Percentiles rank a stretch among this genome's conserved stretches.
Conservation (phyloP, 83 land plant genomes). For the Diphasiastrum complanatum region DNA sequence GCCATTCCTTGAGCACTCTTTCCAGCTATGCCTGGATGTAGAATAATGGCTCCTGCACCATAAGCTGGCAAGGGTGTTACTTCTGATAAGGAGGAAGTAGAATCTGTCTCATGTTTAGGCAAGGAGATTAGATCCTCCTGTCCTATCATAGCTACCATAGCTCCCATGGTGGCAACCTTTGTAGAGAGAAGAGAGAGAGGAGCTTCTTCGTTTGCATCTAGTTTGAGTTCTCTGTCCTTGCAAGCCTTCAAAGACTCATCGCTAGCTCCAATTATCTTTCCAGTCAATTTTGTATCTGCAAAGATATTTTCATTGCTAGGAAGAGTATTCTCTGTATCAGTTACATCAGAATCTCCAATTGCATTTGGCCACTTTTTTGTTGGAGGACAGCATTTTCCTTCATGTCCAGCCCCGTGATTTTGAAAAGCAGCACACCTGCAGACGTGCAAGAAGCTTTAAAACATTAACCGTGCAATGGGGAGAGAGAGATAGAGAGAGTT, state of each 20-base stretch:
- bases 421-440: too few relatives aligned
- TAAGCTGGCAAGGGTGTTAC: conserved; percentile 7
- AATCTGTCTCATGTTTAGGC: neutral
- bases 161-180: too few relatives aligned
- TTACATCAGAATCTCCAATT: too few relatives aligned
- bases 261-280: too few relatives aligned
- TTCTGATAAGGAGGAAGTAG: conserved; percentile 1
- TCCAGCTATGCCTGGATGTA: conserved; percentile 31
- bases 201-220: neutral
- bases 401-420: too few relatives aligned
- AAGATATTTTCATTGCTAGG: too few relatives aligned
- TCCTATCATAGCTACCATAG: neutral
- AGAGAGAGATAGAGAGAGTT: neutral
- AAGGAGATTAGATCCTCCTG: neutral
- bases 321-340: too few relatives aligned
- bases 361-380: too few relatives aligned
- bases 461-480: neutral
- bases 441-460: neutral
- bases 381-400: too few relatives aligned
- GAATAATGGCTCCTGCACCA: conserved; percentile 31
- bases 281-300: too few relatives aligned
- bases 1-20: conserved; percentile 26
- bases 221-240: neutral
- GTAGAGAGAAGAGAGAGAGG: neutral
- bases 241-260: too few relatives aligned